phyloP scores from a whole-genome alignment of 306 rosid genomes.

The Hippophae rhamnoides region DNA sequence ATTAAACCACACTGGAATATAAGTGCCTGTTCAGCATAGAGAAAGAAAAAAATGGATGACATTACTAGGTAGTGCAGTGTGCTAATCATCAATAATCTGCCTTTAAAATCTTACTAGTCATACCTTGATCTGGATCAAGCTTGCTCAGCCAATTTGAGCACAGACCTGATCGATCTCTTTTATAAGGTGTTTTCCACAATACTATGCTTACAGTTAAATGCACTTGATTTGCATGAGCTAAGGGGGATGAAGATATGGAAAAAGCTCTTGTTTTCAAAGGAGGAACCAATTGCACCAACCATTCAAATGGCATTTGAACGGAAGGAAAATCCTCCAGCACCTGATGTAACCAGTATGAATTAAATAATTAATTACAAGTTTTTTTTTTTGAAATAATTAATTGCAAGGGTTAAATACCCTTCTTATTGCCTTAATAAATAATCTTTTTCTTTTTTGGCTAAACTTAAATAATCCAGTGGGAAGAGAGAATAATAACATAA shows the following conservation, averaged over 20 bases:
- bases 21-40: slow-evolving; percentile 33
- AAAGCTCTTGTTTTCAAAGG: slow-evolving; percentile 72
- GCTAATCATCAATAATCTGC: background rate
- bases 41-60: slow-evolving; percentile 12
- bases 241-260: slow-evolving; percentile 73
- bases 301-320: slow-evolving; percentile 81
- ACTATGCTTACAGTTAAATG: slow-evolving; percentile 79
- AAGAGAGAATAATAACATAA: no score
- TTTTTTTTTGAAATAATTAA: no score
- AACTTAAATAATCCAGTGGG: no score
- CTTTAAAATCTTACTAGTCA: slow-evolving; percentile 4
- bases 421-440: no score
- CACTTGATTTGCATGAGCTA: slow-evolving; percentile 64
- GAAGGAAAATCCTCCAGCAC: slow-evolving; percentile 86
- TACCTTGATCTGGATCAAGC: slow-evolving; percentile 59
- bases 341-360: slow-evolving; percentile 22
- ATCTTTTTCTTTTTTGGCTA: no score
- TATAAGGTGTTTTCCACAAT: slow-evolving; percentile 73
- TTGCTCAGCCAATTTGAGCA: slow-evolving; percentile 85
- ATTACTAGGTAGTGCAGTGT: background rate
- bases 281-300: slow-evolving; percentile 93
- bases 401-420: no score
- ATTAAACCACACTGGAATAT: slow-evolving; percentile 65
- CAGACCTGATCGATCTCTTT: slow-evolving; percentile 62
- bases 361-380: no score